These are phyloP conservation scores for Xanthoceras sorbifolium DNA, from an alignment of 345 rosid species.

Conservation along the genomic window DNA sequence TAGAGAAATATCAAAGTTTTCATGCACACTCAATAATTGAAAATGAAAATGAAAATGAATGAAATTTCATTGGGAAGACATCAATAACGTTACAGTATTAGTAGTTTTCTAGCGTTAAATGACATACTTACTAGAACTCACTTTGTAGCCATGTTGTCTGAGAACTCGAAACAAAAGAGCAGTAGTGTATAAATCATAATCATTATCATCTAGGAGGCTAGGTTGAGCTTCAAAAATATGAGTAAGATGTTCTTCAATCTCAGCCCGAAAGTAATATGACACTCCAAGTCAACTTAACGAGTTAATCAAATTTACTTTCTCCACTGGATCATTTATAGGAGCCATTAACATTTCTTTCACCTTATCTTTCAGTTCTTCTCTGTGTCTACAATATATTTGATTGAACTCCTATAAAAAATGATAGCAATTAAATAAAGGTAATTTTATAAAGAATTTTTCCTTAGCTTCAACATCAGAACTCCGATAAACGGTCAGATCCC, in stretches of 20 bases:
- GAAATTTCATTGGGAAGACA: no score
- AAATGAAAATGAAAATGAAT: no score
- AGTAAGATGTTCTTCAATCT: not conserved
- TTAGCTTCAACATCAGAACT: no score
- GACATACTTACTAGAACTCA: not conserved
- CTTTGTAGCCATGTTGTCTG: constrained; percentile 12
- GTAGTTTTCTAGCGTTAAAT: no score
- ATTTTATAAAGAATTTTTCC: no score
- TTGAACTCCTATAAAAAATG: not conserved
- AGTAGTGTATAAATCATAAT: constrained; percentile 9
- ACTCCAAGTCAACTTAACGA: constrained; percentile 10
- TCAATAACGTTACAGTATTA: not conserved
- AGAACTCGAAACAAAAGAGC: not conserved
- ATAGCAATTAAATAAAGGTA: no score
- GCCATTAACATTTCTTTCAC: not conserved
- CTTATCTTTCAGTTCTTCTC: not conserved
- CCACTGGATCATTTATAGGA: not conserved
- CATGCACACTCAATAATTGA: no score
- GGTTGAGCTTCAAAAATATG: not conserved
- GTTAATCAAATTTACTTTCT: not conserved
- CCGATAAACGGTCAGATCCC: no score
- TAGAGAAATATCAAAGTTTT: no score
- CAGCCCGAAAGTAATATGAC: constrained; percentile 1
- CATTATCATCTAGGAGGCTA: not conserved
- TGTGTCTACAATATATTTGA: not conserved